Evolutionary conservation across 495 filamentous ascomycete genomes (phyloP).

Genomic region (Penicillium turbatum): DNA sequence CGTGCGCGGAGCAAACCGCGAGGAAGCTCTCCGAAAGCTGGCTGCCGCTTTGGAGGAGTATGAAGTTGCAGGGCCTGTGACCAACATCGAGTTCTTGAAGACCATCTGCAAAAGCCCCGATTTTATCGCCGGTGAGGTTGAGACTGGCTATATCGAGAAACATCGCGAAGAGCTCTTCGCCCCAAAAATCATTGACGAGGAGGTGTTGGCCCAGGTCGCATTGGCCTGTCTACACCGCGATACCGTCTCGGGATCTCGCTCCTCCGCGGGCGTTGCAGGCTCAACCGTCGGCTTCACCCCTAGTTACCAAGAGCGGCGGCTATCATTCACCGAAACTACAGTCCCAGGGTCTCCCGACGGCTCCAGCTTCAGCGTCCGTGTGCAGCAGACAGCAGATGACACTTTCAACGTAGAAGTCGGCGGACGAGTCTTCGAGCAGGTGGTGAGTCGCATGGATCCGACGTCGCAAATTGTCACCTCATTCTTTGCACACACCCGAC

Average conservation of each 20-base stretch:
- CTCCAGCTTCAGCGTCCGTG: constrained; percentile 56
- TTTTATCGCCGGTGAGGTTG: constrained; percentile 84
- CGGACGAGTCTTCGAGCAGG: constrained; percentile 43
- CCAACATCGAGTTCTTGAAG: constrained; percentile 97
- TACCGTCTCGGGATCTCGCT: constrained; percentile 14
- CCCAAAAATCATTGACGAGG: constrained; percentile 48
- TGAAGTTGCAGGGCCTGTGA: constrained; percentile 86
- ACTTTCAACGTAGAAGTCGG: constrained; percentile 63
- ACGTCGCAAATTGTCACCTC: constrained; percentile 41
- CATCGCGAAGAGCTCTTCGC: constrained; percentile 70
- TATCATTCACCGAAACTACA: constrained; percentile 49
- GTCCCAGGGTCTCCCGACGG: constrained; percentile 21
- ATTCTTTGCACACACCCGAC: constrained; percentile 70
- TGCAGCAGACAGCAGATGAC: constrained; percentile 58
- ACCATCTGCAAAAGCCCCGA: constrained; percentile 70
- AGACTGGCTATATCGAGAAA: constrained; percentile 94
- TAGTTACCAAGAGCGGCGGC: constrained; percentile 48
- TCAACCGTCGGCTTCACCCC: constrained; percentile 50
- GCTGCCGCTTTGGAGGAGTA: constrained; percentile 80
- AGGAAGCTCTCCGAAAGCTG: constrained; percentile 79
- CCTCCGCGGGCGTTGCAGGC: constrained; percentile 23
- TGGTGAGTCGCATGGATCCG: constrained; percentile 41
- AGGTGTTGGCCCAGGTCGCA: constrained; percentile 79
- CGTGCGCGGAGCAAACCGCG: constrained; percentile 72
- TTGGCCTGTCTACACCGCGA: constrained; percentile 59